Evolutionary conservation across 192 early-diverging fungal species (phyloP), one percentile per base, ranked within the genome.

Genomic region (Backusella australiensis): DNA sequence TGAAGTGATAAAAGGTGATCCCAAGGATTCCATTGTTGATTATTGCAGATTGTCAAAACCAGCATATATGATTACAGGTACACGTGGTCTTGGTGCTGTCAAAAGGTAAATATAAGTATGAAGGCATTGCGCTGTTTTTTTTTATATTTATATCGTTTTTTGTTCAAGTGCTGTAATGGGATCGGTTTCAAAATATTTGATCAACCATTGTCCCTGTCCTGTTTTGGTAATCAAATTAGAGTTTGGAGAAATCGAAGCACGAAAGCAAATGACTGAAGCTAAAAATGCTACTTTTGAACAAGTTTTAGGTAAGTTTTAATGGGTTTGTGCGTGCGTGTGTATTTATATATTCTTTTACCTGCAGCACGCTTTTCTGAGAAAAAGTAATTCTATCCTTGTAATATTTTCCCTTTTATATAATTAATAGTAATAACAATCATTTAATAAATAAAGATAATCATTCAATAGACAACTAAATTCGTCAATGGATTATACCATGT

Each of bases 21-120:
- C 77, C 15, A 78, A 78, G 29, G n/a, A 73, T 32, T 78, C 77
- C 19, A 67, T 74, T n/a, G 46, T 65, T 4, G 77, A 74, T 78
- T 78, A 69, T 41, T 78, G 77, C 32, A 52, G 41, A 15, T 34
- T 36, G 11, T 34, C 34, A 26, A 36, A 66, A 19, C 77, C 77
- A 32, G 32, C n/a, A 35, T 72, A 53, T 26, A 32, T 78, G 26
- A 42, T 78, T 15, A 69, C 65, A 21, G 67, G 72, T 9, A 44
- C 72, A 2, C 71, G 77, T 19, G 77, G 77, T 17, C 34, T 73
- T 29, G 72, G 72, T 53, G 36, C 35, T 29, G 34, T 78, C 52
- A 73, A 78, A 69, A 63, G 69, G 76, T 77, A 72, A 26, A 41
- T 14, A 32, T 39, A 39, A 4, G 36, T 67, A 23, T 49, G 53